A percentile compares a stretch with the other conserved stretches of the same genome.
Evolutionary conservation across 768 basidiomycete genomes (phyloP).

Genomic region (Exidia glandulosa): DNA sequence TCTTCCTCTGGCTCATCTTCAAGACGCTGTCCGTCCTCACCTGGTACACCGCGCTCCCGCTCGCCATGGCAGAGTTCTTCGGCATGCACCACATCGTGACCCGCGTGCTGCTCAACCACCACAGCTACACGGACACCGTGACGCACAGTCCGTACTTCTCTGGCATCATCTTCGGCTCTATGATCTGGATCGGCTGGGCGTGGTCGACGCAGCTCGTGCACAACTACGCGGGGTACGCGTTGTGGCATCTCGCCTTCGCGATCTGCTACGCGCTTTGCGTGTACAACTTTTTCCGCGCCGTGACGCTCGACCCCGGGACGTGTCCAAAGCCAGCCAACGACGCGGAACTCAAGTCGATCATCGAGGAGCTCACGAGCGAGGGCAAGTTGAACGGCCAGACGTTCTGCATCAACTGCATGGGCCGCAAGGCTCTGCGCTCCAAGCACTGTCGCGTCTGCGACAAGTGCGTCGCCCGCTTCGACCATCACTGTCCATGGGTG

Average conservation of each 20-base stretch:
- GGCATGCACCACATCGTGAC: slow-evolving; percentile 89
- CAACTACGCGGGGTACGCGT: slow-evolving; percentile 65
- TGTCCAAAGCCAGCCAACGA: slow-evolving; percentile 75
- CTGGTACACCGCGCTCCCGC: slow-evolving; percentile 79
- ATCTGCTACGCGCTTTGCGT: slow-evolving; percentile 57
- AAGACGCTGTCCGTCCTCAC: slow-evolving; percentile 73
- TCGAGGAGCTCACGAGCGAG: slow-evolving; percentile 82
- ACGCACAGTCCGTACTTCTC: slow-evolving; percentile 87
- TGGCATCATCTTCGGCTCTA: slow-evolving; percentile 74
- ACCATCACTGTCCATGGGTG: slow-evolving; percentile 98
- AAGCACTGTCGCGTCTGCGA: slow-evolving; percentile 94
- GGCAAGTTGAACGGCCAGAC: slow-evolving; percentile 90
- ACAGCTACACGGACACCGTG: slow-evolving; percentile 72
- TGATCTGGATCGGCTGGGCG: slow-evolving; percentile 76
- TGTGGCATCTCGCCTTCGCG: slow-evolving; percentile 69
- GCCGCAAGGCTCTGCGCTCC: slow-evolving; percentile 81
- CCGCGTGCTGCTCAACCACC: slow-evolving; percentile 73
- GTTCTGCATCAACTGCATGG: slow-evolving; percentile 95
- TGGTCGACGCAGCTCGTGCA: slow-evolving; percentile 72
- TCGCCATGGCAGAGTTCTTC: slow-evolving; percentile 80
- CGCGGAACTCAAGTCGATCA: slow-evolving; percentile 80
- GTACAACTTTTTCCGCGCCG: slow-evolving; percentile 86
- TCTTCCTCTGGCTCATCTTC: slow-evolving; percentile 78
- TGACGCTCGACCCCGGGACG: slow-evolving; percentile 81
- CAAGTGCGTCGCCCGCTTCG: slow-evolving; percentile 78